phyloP scores from a whole-genome alignment of 2,329 filamentous ascomycete genomes.

The Elsinoe necatrix region DNA sequence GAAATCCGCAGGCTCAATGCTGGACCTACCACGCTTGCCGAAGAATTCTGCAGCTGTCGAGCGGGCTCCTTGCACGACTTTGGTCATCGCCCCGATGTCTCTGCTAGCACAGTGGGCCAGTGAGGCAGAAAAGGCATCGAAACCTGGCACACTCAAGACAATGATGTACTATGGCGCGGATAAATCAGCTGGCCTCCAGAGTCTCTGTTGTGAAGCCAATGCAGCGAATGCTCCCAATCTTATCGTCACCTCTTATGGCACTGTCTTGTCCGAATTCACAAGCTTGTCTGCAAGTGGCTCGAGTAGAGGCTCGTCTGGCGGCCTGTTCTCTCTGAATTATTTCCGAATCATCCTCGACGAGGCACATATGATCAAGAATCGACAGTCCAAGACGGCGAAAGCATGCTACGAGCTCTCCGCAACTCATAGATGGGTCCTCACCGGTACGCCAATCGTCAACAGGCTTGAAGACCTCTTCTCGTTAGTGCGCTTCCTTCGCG shows the following conservation, averaged over 20 bases:
- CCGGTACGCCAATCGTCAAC: conserved; percentile 95
- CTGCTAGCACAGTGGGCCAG: conserved; percentile 95
- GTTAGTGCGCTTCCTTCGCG: conserved; percentile 80
- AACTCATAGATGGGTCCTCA: conserved; percentile 83
- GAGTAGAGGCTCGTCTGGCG: conserved; percentile 53
- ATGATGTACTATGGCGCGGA: conserved; percentile 90
- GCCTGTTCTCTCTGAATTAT: conserved; percentile 87
- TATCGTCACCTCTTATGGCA: conserved; percentile 90
- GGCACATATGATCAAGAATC: conserved; percentile 83
- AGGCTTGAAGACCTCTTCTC: conserved; percentile 91
- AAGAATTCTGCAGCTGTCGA: conserved; percentile 50
- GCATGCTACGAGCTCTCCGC: conserved; percentile 87
- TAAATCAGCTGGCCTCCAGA: conserved; percentile 68
- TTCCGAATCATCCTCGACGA: conserved; percentile 94
- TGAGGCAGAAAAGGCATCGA: conserved; percentile 85
- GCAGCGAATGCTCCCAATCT: conserved; percentile 71
- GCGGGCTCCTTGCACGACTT: conserved; percentile 74
- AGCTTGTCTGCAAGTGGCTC: conserved; percentile 60
- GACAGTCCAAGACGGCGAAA: conserved; percentile 82
- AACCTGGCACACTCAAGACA: conserved; percentile 69
- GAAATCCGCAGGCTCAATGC: conserved; percentile 34
- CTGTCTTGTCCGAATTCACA: conserved; percentile 81
- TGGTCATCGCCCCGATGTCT: conserved; percentile 96
- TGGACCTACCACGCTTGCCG: conserved; percentile 54
- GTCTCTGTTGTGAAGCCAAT: conserved; percentile 68